A percentile compares a stretch with the other conserved stretches of the same genome.
These are phyloP conservation scores for Ehretia macrophylla DNA, from an alignment of 257 asterid species.

Conservation along the genomic window DNA sequence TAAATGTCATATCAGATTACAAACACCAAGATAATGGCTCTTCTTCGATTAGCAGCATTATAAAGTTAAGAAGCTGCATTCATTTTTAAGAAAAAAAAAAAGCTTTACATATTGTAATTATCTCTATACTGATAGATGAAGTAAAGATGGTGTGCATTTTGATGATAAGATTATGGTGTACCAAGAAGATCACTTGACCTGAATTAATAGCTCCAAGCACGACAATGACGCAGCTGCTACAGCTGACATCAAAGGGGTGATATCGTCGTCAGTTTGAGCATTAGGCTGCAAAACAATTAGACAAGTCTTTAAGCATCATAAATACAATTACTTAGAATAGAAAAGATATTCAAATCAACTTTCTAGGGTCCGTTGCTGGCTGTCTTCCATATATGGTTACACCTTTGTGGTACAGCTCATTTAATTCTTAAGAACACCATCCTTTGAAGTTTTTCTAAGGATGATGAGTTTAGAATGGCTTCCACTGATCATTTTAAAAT, in stretches of 20 bases:
- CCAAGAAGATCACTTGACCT: conserved; percentile 42
- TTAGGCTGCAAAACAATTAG: conserved; percentile 60
- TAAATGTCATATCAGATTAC: too few species aligned
- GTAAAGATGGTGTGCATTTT: background rate
- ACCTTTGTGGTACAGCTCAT: background rate
- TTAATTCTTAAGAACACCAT: too few species aligned
- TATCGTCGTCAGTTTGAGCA: conserved; percentile 73
- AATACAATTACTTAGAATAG: background rate
- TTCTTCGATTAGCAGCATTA: too few species aligned
- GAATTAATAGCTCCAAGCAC: conserved; percentile 65
- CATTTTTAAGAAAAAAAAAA: too few species aligned
- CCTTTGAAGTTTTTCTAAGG: too few species aligned
- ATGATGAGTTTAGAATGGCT: too few species aligned
- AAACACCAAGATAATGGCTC: too few species aligned
- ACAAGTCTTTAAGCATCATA: conserved; percentile 1
- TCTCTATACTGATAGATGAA: background rate
- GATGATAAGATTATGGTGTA: background rate
- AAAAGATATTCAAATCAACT: background rate
- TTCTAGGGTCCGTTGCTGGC: background rate
- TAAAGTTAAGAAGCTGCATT: too few species aligned
- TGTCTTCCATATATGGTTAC: too few species aligned
- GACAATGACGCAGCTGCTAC: conserved; percentile 92
- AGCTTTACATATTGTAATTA: too few species aligned
- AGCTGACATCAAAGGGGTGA: conserved; percentile 81
- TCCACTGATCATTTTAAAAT: too few species aligned